phyloP scores from a whole-genome alignment of 495 filamentous ascomycete genomes.

The Penicillium roqueforti region DNA sequence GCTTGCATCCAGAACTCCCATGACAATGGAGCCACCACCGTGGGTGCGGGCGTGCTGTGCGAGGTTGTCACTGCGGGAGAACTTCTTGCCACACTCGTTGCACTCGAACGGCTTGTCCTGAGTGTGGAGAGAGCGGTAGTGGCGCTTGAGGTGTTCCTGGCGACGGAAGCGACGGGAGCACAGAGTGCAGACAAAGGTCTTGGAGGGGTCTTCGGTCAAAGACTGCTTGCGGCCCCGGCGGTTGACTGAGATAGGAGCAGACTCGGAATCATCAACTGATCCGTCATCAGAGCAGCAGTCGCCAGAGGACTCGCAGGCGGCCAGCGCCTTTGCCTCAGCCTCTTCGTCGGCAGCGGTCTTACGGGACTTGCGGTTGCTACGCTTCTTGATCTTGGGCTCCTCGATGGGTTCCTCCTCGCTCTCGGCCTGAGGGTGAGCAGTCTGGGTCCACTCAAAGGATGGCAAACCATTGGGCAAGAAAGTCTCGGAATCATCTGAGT shows the following conservation, averaged over 20 bases:
- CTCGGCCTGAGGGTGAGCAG: constrained; percentile 23
- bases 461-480: constrained; percentile 50
- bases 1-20: constrained; percentile 74
- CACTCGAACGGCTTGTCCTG: constrained; percentile 99
- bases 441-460: constrained; percentile 37
- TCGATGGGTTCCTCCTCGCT: constrained; percentile 28
- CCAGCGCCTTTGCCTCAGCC: constrained; percentile 14
- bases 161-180: constrained; percentile 97
- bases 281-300: constrained; percentile 18
- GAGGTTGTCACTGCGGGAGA: constrained; percentile 96
- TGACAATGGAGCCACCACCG: constrained; percentile 80
- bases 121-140: constrained; percentile 97
- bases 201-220: constrained; percentile 93
- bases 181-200: constrained; percentile 94
- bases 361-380: constrained; percentile 40
- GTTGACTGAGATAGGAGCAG: constrained; percentile 64
- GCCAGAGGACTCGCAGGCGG: constrained; percentile 8
- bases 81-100: constrained; percentile 96
- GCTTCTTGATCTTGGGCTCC: constrained; percentile 60
- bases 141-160: constrained; percentile 97
- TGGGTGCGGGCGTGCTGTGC: constrained; percentile 95
- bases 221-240: constrained; percentile 98
- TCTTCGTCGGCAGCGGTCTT: constrained; percentile 48
- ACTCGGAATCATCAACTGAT: constrained; percentile 28
- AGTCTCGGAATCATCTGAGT: constrained; percentile 62